Evolutionary conservation across 352 stramenopile species (phyloP).

Genomic region (Phytophthora uliginosa): DNA sequence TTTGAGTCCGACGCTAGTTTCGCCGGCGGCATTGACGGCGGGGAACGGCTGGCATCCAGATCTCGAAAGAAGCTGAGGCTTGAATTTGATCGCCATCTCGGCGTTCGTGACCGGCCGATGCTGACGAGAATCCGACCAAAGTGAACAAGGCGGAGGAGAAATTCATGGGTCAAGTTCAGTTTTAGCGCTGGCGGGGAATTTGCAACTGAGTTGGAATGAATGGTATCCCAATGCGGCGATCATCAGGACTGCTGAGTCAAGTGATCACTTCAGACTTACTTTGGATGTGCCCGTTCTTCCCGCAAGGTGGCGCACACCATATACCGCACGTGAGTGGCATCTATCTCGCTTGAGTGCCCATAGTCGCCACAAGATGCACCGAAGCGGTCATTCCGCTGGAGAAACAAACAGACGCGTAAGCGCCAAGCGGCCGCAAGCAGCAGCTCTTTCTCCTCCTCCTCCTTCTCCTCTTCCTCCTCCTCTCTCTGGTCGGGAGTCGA

Average conservation of each 20-base stretch:
- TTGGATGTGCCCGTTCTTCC: too few relatives aligned
- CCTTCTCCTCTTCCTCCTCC: not conserved
- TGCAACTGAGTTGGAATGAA: too few relatives aligned
- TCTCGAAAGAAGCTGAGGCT: conserved; percentile 38
- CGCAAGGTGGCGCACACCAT: not conserved
- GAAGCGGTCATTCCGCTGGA: not conserved
- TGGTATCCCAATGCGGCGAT: too few relatives aligned
- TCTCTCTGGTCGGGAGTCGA: not conserved
- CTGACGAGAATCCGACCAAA: too few relatives aligned
- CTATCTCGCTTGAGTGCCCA: not conserved
- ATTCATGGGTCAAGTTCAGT: too few relatives aligned
- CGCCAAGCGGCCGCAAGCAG: not conserved
- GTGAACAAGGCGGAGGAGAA: not conserved
- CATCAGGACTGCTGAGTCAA: too few relatives aligned
- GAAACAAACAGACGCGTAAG: not conserved
- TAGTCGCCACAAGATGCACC: conserved; percentile 1
- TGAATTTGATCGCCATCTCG: conserved; percentile 41
- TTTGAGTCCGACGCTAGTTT: conserved; percentile 36
- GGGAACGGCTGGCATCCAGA: conserved; percentile 44
- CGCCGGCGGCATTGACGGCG: conserved; percentile 32
- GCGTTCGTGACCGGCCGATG: conserved; percentile 8
- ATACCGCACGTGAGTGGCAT: not conserved
- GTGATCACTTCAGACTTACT: too few relatives aligned
- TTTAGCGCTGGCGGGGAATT: too few relatives aligned
- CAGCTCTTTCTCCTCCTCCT: not conserved